A percentile compares a stretch with the other conserved stretches of the same genome.
phyloP scores from a whole-genome alignment of 2,329 filamentous ascomycete genomes.

The Scleromitrula shiraiana region DNA sequence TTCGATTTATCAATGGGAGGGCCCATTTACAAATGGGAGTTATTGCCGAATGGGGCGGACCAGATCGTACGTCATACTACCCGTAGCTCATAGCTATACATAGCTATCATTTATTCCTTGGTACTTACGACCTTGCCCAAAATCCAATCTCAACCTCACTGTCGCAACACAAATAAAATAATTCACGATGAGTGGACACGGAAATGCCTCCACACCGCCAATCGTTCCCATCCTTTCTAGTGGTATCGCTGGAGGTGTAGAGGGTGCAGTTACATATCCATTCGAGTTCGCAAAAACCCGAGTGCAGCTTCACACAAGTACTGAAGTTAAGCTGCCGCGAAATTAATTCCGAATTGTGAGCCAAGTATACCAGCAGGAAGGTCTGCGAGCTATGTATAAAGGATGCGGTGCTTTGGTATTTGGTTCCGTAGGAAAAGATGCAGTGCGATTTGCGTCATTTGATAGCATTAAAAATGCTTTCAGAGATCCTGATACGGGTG shows the following conservation, averaged over 20 bases:
- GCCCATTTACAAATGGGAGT: too few species aligned
- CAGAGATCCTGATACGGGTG: conserved; percentile 47
- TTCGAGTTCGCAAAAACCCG: conserved; percentile 62
- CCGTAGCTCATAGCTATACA: too few species aligned
- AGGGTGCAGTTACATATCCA: conserved; percentile 38
- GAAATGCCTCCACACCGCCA: conserved; percentile 9
- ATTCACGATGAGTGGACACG: background rate
- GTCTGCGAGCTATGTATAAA: conserved; percentile 42
- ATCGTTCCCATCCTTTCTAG: conserved; percentile 22
- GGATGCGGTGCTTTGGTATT: conserved; percentile 20
- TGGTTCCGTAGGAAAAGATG: conserved; percentile 49
- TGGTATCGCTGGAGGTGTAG: conserved; percentile 20
- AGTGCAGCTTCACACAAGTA: conserved; percentile 48
- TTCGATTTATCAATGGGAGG: too few species aligned
- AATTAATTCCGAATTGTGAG: conserved; percentile 52
- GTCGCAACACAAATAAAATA: background rate
- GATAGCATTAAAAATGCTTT: conserved; percentile 58
- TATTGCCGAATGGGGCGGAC: too few species aligned
- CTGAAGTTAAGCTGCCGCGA: conserved; percentile 34
- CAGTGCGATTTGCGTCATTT: conserved; percentile 57
- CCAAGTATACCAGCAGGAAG: conserved; percentile 47
- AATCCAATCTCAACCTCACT: background rate
- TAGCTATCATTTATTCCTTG: too few species aligned
- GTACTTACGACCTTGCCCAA: too few species aligned
- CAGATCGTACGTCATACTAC: too few species aligned